Percentiles rank a stretch among this genome's conserved stretches.
Conservation (phyloP, 1,284 basidiomycete genomes). For the Ustilago lituana region DNA sequence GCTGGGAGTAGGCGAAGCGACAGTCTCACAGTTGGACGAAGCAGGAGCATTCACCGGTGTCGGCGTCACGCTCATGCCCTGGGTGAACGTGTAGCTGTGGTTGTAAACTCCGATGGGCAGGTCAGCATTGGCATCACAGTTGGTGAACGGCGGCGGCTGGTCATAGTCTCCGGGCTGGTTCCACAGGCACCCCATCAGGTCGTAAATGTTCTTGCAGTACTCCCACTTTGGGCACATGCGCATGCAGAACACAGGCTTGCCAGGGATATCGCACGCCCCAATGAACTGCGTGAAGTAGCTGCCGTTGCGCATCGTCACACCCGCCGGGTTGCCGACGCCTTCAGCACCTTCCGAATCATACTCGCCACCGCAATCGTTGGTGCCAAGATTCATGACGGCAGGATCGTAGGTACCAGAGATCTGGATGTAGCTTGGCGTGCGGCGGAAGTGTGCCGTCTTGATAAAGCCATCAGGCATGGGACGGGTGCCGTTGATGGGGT, state of each 20-base stretch:
- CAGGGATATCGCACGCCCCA: constrained; percentile 62
- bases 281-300: constrained; percentile 56
- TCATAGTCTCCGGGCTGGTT: constrained; percentile 54
- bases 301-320: constrained; percentile 53
- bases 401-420: constrained; percentile 59
- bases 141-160: constrained; percentile 49
- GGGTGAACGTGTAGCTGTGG: constrained; percentile 54
- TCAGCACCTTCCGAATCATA: constrained; percentile 49
- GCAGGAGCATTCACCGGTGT: constrained; percentile 47
- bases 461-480: constrained; percentile 62
- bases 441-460: constrained; percentile 58
- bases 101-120: constrained; percentile 58
- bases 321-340: constrained; percentile 59
- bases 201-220: constrained; percentile 58
- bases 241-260: constrained; percentile 53
- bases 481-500: constrained; percentile 55
- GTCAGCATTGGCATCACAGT: constrained; percentile 57
- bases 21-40: constrained; percentile 50
- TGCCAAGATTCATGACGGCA: constrained; percentile 56
- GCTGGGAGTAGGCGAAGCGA: constrained; percentile 45
- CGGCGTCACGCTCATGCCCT: constrained; percentile 54
- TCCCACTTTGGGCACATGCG: constrained; percentile 54
- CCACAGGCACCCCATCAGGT: constrained; percentile 58
- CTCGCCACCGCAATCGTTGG: constrained; percentile 57
- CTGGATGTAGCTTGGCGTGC: constrained; percentile 49